phyloP scores from a whole-genome alignment of 2,329 filamentous ascomycete genomes.

The Fusarium temperatum region DNA sequence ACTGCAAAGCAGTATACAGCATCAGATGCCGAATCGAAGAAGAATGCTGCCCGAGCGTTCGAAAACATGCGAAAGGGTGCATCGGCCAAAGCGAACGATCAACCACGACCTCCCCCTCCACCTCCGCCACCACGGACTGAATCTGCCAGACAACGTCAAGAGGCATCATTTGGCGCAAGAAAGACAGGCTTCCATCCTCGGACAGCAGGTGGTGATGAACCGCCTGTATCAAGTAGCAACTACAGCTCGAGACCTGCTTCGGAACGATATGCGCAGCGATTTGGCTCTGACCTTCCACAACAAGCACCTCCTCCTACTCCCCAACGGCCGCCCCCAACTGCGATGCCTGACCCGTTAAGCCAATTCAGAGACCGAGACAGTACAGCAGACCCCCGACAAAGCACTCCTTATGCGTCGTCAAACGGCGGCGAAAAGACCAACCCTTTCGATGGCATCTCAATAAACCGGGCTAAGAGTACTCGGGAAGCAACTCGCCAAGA shows the following conservation, averaged over 20 bases:
- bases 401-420: conserved; percentile 64
- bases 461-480: conserved; percentile 59
- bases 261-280: conserved; percentile 34
- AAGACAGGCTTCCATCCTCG: conserved; percentile 60
- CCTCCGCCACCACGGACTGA: conserved; percentile 59
- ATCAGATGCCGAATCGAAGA: conserved; percentile 50
- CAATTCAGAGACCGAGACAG: conserved; percentile 55
- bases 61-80: conserved; percentile 55
- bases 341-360: conserved; percentile 57
- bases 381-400: conserved; percentile 60
- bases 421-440: conserved; percentile 68
- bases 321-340: conserved; percentile 29
- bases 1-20: conserved; percentile 52
- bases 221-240: conserved; percentile 59
- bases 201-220: conserved; percentile 63
- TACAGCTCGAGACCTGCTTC: conserved; percentile 54
- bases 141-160: conserved; percentile 61
- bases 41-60: conserved; percentile 54
- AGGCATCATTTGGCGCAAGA: conserved; percentile 64
- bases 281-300: conserved; percentile 13
- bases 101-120: conserved; percentile 44
- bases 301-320: conserved; percentile 23
- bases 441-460: conserved; percentile 59
- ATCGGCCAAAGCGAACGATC: conserved; percentile 40
- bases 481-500: conserved; percentile 48